These are phyloP conservation scores for Triticum turgidum DNA, from an alignment of 176 grass and related monocot genomes.

Conservation along the genomic window DNA sequence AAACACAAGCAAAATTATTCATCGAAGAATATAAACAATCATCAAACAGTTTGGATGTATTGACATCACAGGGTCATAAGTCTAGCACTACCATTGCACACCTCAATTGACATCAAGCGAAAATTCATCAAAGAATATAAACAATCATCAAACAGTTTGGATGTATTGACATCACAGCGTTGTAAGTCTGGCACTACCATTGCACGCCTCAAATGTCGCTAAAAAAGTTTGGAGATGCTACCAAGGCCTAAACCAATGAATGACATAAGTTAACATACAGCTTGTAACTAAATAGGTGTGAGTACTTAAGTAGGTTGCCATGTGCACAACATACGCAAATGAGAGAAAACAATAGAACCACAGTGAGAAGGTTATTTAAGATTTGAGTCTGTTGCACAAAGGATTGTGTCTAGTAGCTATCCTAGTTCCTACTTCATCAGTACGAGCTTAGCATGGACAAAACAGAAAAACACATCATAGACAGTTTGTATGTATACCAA, in stretches of 20 bases:
- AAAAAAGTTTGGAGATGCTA: background rate
- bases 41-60: background rate
- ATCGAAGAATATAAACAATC: background rate
- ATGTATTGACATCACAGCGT: background rate
- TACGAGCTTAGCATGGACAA: background rate
- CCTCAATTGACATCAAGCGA: background rate
- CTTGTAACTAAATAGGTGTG: background rate
- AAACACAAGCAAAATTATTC: background rate
- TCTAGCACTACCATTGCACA: background rate
- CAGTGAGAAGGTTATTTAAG: background rate
- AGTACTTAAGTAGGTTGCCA: background rate
- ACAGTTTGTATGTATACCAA: conserved; percentile 44
- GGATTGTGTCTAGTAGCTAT: background rate
- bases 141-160: background rate
- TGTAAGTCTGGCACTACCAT: background rate
- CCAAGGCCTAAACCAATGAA: background rate
- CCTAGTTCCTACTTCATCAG: background rate
- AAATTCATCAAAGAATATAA: background rate
- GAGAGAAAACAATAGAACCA: background rate
- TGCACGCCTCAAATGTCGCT: background rate
- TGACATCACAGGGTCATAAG: background rate
- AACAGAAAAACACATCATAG: background rate
- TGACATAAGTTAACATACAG: background rate
- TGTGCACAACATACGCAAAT: background rate
- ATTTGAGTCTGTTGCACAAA: background rate